Evolutionary conservation across 164 flowering plant genomes (phyloP), one percentile per base, ranked within the genome.

Genomic region (Nymphaea thermarum): DNA sequence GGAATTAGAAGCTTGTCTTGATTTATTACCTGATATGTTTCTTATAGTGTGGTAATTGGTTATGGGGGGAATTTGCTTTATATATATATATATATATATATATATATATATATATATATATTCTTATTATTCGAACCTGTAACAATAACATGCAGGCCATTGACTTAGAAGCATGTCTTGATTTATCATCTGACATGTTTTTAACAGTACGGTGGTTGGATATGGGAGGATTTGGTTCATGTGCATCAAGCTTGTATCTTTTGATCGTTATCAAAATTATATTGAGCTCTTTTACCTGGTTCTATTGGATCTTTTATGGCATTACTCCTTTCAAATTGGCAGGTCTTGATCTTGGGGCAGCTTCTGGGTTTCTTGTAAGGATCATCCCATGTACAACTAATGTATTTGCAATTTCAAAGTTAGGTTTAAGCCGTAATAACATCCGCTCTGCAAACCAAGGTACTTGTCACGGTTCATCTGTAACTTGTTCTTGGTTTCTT

Each of bases 311-410:
- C 8, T 0, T 5, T 36, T 14, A 51, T 71, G 45, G 75, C 36
- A 43, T 57, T 42, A 43, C 68, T 42, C 68, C 11, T 65, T 62
- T 64, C 42, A 2, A 41, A 62, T 16, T 65, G 66, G 68, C 77
- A 90, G 95, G 73, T 72, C 57, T 63, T 55, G 81, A 80, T 69
- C 70, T 65, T 67, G 81, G 11, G 60, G 88, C 80, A 65, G 77
- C 79, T 44, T 81, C 87, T 65, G 84, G 71, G 15, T 69, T 88
- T 78, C 77, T 55, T 65, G 65, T 91, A 25, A 85, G 86, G 76
- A 77, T 94, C 65, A 94, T 91, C 75, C 99, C 99, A 3, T 75
- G 89, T 4, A 96, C 70, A 36, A 85, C 84, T 25, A 78, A 86
- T 4, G 64, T 90, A 60, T 94, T 94, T 72, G 76, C 66, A 60